Percentiles rank a stretch among this genome's conserved stretches.
phyloP scores from a whole-genome alignment of 805 yeast genomes.

The Suhomyces emberorum region DNA sequence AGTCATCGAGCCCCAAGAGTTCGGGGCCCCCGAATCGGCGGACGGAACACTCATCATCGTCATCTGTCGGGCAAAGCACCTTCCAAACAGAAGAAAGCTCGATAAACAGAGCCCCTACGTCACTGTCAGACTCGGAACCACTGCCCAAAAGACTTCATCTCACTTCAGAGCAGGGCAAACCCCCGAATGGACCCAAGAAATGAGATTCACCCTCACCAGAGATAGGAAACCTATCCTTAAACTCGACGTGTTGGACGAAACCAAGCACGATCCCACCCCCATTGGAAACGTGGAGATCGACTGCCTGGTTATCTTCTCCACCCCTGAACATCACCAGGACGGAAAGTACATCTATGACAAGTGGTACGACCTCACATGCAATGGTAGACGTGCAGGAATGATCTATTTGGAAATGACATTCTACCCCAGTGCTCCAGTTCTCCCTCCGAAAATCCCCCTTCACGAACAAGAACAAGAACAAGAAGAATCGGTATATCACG shows the following conservation, averaged over 20 bases:
- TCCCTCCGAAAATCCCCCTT: slow-evolving; percentile 35
- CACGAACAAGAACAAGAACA: background rate
- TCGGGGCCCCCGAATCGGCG: slow-evolving; percentile 29
- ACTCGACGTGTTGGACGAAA: slow-evolving; percentile 78
- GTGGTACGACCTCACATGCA: slow-evolving; percentile 74
- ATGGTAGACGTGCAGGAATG: slow-evolving; percentile 79
- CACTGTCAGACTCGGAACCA: slow-evolving; percentile 74
- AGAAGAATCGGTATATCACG: background rate
- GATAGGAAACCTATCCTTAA: slow-evolving; percentile 62
- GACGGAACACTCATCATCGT: slow-evolving; percentile 66
- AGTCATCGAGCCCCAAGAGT: background rate
- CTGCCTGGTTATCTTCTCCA: slow-evolving; percentile 63
- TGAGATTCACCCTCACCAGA: slow-evolving; percentile 62
- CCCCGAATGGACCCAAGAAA: slow-evolving; percentile 81
- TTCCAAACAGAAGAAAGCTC: slow-evolving; percentile 79
- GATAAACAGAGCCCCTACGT: slow-evolving; percentile 95
- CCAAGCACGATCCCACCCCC: slow-evolving; percentile 79
- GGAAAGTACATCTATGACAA: slow-evolving; percentile 73
- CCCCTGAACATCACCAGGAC: slow-evolving; percentile 46
- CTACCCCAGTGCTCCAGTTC: slow-evolving; percentile 56
- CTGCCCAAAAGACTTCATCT: slow-evolving; percentile 74
- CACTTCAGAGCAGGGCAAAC: slow-evolving; percentile 90
- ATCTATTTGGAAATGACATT: slow-evolving; percentile 90
- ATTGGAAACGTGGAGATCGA: slow-evolving; percentile 82
- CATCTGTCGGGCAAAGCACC: slow-evolving; percentile 76